Base-by-base conservation (phyloP, 2,329 filamentous ascomycete genomes). In the Cadophora sp. region DNA sequence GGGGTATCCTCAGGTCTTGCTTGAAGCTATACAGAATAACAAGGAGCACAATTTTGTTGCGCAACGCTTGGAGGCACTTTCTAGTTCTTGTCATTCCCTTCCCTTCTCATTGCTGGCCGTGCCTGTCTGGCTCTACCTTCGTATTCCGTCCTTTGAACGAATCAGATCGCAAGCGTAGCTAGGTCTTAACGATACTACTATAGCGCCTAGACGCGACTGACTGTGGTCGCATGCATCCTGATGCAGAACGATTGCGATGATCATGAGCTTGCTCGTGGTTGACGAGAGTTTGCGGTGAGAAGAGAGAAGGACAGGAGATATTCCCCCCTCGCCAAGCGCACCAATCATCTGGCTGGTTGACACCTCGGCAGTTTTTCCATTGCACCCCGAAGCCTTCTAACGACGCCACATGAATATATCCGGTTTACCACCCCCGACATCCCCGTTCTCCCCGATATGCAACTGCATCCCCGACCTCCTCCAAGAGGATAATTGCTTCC, bases 361-460 rank as follows among this genome's bases (percentile, higher is more conserved):
- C 34, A 56, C 53, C 19, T 34, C 27, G 53, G 27, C 27, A 56
- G 27, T 56, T 34, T 34, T 9, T 12, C 53, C 53, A 12, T 6
- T 53, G 50, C 50, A 53, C 11, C 50, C 55, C 29, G 22, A 43
- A 26, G 22, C 58, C 24, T 43, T 11, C 31, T 29, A 19, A 22
- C 56, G 11, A 40, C 58, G 34, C 58, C 34, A 60, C 34, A 43
- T 16, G 14, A 43, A 34, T 37, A 56, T 43, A 46, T 40, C 50
- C 61, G 53, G 22, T 34, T n/a, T 22, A 29, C 61, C 46, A 62
- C 29, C 59, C 59, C 59, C 59, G 40, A 48, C 29, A n/a, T 63
- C 48, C 50, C 61, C 61, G 43, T 14, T 46, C 51, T 51, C 43
- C 61, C 27, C 61, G 46, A 26, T 12, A 11, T 22, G 27, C 27